Conservation (phyloP, 495 filamentous ascomycete species). For the Penicillium soppii region DNA sequence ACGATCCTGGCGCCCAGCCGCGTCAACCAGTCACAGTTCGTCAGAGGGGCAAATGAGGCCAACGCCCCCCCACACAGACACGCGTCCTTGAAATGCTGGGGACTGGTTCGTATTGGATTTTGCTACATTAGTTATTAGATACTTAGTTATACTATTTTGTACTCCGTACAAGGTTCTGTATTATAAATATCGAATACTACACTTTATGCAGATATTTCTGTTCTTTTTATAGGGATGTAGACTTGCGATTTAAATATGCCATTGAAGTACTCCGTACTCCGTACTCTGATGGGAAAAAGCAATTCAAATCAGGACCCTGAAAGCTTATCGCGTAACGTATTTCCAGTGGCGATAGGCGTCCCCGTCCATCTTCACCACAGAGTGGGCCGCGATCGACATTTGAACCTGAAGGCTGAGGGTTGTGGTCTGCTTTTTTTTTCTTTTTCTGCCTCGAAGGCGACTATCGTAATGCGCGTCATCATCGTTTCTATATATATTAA, state of each 20-base stretch:
- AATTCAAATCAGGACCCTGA: conserved; percentile 8
- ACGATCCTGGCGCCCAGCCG: conserved; percentile 25
- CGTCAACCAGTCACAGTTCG: conserved; percentile 17
- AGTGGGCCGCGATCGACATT: conserved; percentile 29
- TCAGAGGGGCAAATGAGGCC: conserved; percentile 15
- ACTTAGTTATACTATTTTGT: neutral
- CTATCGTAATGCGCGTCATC: conserved; percentile 18
- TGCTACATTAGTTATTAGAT: neutral
- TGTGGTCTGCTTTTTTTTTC: neutral
- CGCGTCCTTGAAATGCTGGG: conserved; percentile 19
- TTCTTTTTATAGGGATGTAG: too few relatives aligned
- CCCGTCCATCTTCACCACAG: conserved; percentile 12
- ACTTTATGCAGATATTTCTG: too few relatives aligned
- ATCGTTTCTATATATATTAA: conserved; percentile 25
- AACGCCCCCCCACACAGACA: conserved; percentile 20
- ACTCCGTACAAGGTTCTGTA: neutral
- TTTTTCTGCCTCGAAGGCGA: conserved; percentile 10
- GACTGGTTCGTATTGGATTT: neutral
- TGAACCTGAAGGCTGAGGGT: neutral
- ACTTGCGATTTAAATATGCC: too few relatives aligned
- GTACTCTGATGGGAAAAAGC: too few relatives aligned
- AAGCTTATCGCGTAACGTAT: conserved; percentile 13
- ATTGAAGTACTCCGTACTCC: too few relatives aligned
- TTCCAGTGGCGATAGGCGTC: conserved; percentile 6
- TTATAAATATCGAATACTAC: too few relatives aligned